Percentiles rank a stretch among this genome's conserved stretches.
Conservation (phyloP, 2,329 filamentous ascomycete species). For the Fusarium sp. region DNA sequence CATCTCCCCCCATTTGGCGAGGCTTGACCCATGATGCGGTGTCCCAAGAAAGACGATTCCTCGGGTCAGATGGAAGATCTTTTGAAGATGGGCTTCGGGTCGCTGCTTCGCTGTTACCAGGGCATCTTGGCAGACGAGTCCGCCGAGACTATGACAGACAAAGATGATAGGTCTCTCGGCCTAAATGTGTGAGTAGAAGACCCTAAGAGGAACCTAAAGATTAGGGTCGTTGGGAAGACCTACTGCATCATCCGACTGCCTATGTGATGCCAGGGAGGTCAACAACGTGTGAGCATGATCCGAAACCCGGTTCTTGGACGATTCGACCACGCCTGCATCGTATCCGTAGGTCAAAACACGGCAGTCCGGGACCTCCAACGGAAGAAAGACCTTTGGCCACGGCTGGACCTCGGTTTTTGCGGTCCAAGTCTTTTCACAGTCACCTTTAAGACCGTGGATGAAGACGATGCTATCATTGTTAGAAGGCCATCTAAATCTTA, state of each 20-base stretch:
- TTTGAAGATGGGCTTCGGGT: conserved; percentile 20
- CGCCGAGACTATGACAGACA: conserved; percentile 32
- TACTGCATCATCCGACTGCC: conserved; percentile 24
- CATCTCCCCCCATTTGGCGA: conserved; percentile 23
- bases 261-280: conserved; percentile 20
- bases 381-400: conserved; percentile 25
- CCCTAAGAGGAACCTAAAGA: neutral
- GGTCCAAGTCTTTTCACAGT: conserved; percentile 32
- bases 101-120: conserved; percentile 21
- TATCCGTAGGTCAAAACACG: conserved; percentile 37
- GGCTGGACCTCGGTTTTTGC: neutral
- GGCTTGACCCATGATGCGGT: conserved; percentile 30
- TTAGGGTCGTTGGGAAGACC: neutral
- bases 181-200: neutral
- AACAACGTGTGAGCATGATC: conserved; percentile 33
- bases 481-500: neutral
- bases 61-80: conserved; percentile 12
- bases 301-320: conserved; percentile 20
- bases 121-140: conserved; percentile 39
- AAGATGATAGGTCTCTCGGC: conserved; percentile 29
- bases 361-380: conserved; percentile 7
- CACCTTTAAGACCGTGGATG: conserved; percentile 30
- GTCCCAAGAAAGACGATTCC: conserved; percentile 34
- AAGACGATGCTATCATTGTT: conserved; percentile 25
- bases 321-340: conserved; percentile 1